Evolutionary conservation across 805 yeast species (phyloP), one percentile per base, ranked within the genome.

Genomic region (Candida lessepsii): DNA sequence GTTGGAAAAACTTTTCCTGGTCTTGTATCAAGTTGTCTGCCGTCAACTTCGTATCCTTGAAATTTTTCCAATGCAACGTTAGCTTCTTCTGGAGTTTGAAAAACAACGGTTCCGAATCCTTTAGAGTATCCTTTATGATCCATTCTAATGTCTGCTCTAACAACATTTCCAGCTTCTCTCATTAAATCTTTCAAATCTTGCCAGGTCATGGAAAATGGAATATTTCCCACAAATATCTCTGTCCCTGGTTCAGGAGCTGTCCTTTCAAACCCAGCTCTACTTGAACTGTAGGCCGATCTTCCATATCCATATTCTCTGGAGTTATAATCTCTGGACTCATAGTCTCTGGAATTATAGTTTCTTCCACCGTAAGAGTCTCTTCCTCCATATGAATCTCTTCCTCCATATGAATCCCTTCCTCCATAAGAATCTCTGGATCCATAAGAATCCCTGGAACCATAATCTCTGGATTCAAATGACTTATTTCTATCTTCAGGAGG

Each of bases 61-160:
- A 81, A 83, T 56, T 65, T 70, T 29, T 73, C 80, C 47, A 89
- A 76, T 2, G 96, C 96, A 33, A 68, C 71, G 28, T 68, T 63
- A 15, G 95, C 96, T 47, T 78, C 89, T 42, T 79, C 88, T 10
- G 71, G 69, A 6, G 75, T 74, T 40, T 70, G 75, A 57, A 80
- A 89, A 16, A 79, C 74, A 20, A 89, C 95, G 9, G 85, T 83
- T 39, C 96, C 97, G 52, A 78, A 82, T 2, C 97, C 97, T 61
- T 82, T 78, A 5, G 96, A 86, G 52, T 84, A 79, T 18, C 96
- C 95, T 49, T 76, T 70, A 29, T 66, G 70, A 50, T 80, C 84
- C 36, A 68, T 58, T 57, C 78, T 77, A 15, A 90, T 80, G 57
- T 88, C 96, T 2, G 96, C 96, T 40, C 93, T 80, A 16, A 75